Base-by-base conservation (phyloP, 139 green algal genomes). In the Trebouxia sp. region DNA sequence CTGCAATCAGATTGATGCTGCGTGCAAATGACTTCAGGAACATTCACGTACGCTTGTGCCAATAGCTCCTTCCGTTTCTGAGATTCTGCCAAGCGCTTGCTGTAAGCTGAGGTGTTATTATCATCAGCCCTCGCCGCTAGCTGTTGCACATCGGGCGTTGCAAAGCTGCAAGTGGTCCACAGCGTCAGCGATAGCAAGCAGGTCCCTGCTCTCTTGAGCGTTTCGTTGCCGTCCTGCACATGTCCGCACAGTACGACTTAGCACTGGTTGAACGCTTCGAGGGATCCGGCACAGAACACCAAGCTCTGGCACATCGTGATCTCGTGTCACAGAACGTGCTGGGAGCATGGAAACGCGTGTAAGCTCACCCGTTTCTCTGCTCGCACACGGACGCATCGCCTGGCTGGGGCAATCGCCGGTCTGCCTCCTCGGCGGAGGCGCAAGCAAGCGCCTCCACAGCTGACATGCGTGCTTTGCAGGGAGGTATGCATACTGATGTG, bases 11-110 rank as follows among this genome's bases (percentile, higher is more conserved):
- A n/a, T n/a, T n/a, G n/a, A n/a, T n/a, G n/a, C n/a, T n/a, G n/a
- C n/a, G n/a, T n/a, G n/a, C n/a, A n/a, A n/a, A n/a, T n/a, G n/a
- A n/a, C n/a, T n/a, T n/a, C n/a, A n/a, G n/a, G n/a, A n/a, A n/a
- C n/a, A n/a, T n/a, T n/a, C n/a, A n/a, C 62, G 42, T 72, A 72
- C 62, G 62, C 62, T 72, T 72, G 62, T 14, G 62, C 14, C 35
- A 72, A 8, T 35, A 72, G 15, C 32, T 72, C 62, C 10, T 43
- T 72, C 32, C 62, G 62, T 24, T 37, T 43, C 32, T 72, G 62
- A 1, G 62, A 45, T 5, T 72, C 62, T 6, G 37, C 62, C 42
- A 72, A 14, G 0, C 62, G 62, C 35, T 45, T 72, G 15, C 43
- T 43, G 15, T 43, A 45, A 30, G 62, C 62, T 30, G 32, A 26